phyloP scores from a whole-genome alignment of 306 rosid species.

The Cucumis cinereus region DNA sequence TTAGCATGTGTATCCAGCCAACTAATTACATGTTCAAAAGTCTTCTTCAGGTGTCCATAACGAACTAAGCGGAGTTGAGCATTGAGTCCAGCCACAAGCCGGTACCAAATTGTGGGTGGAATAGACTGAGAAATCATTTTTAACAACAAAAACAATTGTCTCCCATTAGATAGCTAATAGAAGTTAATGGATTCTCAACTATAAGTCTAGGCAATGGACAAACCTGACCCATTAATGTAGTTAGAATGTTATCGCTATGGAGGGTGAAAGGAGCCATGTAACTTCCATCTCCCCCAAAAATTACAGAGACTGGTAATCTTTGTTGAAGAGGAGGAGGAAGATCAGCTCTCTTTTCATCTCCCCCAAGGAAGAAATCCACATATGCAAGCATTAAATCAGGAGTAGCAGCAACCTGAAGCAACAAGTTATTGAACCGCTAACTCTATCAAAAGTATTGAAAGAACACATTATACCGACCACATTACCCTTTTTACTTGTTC shows the following conservation, averaged over 20 bases:
- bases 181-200: neutral
- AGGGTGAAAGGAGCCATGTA: constrained; percentile 84
- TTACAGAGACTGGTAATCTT: constrained; percentile 71
- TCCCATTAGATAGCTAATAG: constrained; percentile 4
- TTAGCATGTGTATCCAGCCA: constrained; percentile 76
- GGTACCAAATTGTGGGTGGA: constrained; percentile 92
- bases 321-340: constrained; percentile 71
- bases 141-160: constrained; percentile 9
- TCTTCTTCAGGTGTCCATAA: constrained; percentile 52
- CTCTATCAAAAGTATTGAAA: neutral
- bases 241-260: constrained; percentile 69
- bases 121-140: constrained; percentile 37
- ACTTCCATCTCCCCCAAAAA: constrained; percentile 96
- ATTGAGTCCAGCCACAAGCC: constrained; percentile 89
- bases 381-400: constrained; percentile 87
- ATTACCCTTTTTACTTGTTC: neutral
- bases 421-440: neutral
- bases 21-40: constrained; percentile 50
- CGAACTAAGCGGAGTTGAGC: constrained; percentile 78
- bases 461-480: neutral
- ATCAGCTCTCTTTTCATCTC: constrained; percentile 85
- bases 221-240: constrained; percentile 92
- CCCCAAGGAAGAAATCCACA: constrained; percentile 87
- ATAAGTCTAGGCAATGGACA: neutral
- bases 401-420: constrained; percentile 71